Base-by-base conservation (phyloP, 495 filamentous ascomycete species). In the Podospora didyma region DNA sequence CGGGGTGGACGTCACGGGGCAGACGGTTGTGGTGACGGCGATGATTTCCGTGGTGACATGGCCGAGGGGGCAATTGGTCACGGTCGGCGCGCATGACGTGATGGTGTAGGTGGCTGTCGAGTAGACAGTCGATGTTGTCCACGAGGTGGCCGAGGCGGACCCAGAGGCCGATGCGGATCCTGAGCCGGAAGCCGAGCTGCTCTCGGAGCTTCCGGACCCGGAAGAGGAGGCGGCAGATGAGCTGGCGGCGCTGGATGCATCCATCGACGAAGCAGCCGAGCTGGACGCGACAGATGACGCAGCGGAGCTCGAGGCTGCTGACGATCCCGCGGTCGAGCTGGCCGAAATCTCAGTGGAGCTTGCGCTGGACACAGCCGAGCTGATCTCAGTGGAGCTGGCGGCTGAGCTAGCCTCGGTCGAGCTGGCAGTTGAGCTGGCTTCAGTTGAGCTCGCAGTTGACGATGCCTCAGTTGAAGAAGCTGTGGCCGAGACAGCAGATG, bases 51-150 rank as follows among this genome's bases (percentile, higher is more conserved):
- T 75, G 20, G 68, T 67, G 7, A 74, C 69, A 35, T 53, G 21
- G 2, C 59, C 62, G 22, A 66, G 58, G 31, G 63, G 68, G 75
- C 56, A 83, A 76, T 83, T 67, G 61, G 81, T 84, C 58, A 86
- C 81, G 46, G 73, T 76, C 19, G 84, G 69, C 50, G 75, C 77
- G 71, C 85, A 88, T 34, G 76, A 77, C 7, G 78, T 83, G 61
- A 84, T 74, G 9, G 82, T 84, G 51, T 79, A 69, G 51, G 71
- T 69, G 28, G 64, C 78, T 14, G 82, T 85, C 4, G 71, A 66
- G 62, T 71, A 79, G 21, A 83, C 72, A 28, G 81, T 62, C 28
- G 59, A 65, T 44, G 67, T 67, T n/a, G 66, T 31, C 3, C 16
- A 17, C 23, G 47, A 28, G 47, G 9, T 24, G n/a, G 49, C 31